Evolutionary conservation across 768 basidiomycete genomes (phyloP).

Genomic region (Rickenella mellea): DNA sequence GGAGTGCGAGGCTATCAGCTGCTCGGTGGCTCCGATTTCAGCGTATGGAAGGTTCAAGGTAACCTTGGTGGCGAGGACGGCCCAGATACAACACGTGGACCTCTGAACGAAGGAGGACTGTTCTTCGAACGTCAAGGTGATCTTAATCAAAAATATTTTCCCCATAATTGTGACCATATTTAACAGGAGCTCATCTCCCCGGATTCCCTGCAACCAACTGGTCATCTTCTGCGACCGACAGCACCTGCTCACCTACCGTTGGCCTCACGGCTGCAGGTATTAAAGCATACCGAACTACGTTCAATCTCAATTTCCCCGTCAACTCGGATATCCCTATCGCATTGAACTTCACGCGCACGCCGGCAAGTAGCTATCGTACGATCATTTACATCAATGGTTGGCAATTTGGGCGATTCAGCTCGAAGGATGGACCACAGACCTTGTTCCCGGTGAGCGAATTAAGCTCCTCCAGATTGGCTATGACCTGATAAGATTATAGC

Average conservation of each 20-base stretch:
- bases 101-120: slow-evolving; percentile 22
- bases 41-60: slow-evolving; percentile 16
- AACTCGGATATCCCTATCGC: slow-evolving; percentile 16
- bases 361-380: slow-evolving; percentile 13
- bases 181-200: slow-evolving; percentile 17
- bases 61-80: slow-evolving; percentile 18
- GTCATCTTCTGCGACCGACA: slow-evolving; percentile 1
- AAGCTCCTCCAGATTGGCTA: background rate
- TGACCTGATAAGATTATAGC: slow-evolving; percentile 15
- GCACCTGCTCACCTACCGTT: slow-evolving; percentile 8
- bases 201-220: slow-evolving; percentile 12
- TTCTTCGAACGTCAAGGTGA: slow-evolving; percentile 17
- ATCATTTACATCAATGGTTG: slow-evolving; percentile 21
- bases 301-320: slow-evolving; percentile 16
- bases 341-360: slow-evolving; percentile 13
- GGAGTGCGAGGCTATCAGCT: slow-evolving; percentile 19
- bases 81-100: slow-evolving; percentile 19
- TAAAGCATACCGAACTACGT: slow-evolving; percentile 18
- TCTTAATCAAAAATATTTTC: background rate
- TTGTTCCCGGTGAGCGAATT: slow-evolving; percentile 8
- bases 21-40: slow-evolving; percentile 15
- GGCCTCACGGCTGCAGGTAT: slow-evolving; percentile 14
- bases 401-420: slow-evolving; percentile 18
- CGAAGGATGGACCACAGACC: slow-evolving; percentile 12
- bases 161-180: background rate